Base-by-base conservation (phyloP, 345 rosid species). In the Turritis glabra region DNA sequence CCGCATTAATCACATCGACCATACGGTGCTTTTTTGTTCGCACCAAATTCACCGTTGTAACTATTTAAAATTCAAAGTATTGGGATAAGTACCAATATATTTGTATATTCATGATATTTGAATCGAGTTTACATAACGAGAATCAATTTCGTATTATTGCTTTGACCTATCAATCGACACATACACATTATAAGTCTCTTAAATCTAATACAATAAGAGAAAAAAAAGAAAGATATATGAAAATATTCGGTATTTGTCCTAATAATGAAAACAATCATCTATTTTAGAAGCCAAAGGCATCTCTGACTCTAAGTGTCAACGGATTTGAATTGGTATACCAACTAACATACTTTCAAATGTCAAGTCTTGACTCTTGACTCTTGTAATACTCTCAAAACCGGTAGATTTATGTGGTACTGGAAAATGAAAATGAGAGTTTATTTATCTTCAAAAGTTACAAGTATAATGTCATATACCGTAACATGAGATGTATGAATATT, bases 271-370 rank as follows among this genome's bases (percentile, higher is more conserved):
- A 4, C 38, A 74, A 74, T 46, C 41, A 22, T 46, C 19, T 33
- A 15, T 13, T 9, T 4, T 62, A 72, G 22, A 40, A 35, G 64
- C 23, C n/a, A 18, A 65, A 44, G 51, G 41, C 30, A 56, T 56
- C 48, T 30, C 4, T 57, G 19, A 32, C 46, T 29, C 7, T 59
- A 27, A 33, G 37, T 66, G 79, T 67, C 73, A 50, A 67, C 62
- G 54, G 44, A 19, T 26, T 18, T 67, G 27, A 75, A 75, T 15
- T 75, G 69, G 59, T 67, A 59, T n/a, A 38, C 73, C 38, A 59
- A 59, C 79, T 37, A 66, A 66, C 55, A 58, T 21, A 26, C 7
- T 46, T 56, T 44, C 43, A 47, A 19, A 35, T 35, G 23, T 47
- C 26, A 55, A 3, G 14, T 54, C 13, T 72, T 19, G 30, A 7